A percentile compares a stretch with the other conserved stretches of the same genome.
phyloP scores from a whole-genome alignment of 1,139 yeast genomes.

The Kluyveromyces marxianus region DNA sequence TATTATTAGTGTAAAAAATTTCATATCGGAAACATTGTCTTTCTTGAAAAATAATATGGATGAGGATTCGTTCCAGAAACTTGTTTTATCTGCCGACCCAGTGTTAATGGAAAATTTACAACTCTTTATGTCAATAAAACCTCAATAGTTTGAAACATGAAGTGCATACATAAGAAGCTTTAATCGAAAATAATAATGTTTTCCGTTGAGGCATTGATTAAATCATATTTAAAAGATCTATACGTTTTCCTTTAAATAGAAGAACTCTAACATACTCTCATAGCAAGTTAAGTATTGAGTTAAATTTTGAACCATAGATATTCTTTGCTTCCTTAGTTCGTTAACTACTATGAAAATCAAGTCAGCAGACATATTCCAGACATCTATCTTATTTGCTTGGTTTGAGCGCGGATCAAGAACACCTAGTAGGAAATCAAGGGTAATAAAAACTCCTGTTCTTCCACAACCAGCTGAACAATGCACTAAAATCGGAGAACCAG shows the following conservation, averaged over 20 bases:
- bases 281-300: constrained; percentile 70
- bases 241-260: constrained; percentile 14
- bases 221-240: background rate
- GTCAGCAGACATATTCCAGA: constrained; percentile 33
- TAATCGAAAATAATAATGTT: too few relatives aligned
- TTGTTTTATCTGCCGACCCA: constrained; percentile 23
- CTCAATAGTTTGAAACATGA: constrained; percentile 5
- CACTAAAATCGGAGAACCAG: constrained; percentile 45
- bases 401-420: constrained; percentile 31
- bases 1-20: constrained; percentile 40
- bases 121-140: constrained; percentile 24
- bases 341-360: constrained; percentile 33
- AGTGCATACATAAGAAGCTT: background rate
- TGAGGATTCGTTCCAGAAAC: constrained; percentile 19
- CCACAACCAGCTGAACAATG: constrained; percentile 95
- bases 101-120: constrained; percentile 31
- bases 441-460: constrained; percentile 78
- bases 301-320: constrained; percentile 78
- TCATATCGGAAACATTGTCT: constrained; percentile 28
- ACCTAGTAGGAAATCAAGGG: constrained; percentile 59
- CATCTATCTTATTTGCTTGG: constrained; percentile 24
- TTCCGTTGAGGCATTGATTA: background rate
- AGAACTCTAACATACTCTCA: constrained; percentile 40
- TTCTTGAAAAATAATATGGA: constrained; percentile 29
- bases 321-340: constrained; percentile 60